Conservation (phyloP, 2,329 filamentous ascomycete species). For the Botrytis elliptica region DNA sequence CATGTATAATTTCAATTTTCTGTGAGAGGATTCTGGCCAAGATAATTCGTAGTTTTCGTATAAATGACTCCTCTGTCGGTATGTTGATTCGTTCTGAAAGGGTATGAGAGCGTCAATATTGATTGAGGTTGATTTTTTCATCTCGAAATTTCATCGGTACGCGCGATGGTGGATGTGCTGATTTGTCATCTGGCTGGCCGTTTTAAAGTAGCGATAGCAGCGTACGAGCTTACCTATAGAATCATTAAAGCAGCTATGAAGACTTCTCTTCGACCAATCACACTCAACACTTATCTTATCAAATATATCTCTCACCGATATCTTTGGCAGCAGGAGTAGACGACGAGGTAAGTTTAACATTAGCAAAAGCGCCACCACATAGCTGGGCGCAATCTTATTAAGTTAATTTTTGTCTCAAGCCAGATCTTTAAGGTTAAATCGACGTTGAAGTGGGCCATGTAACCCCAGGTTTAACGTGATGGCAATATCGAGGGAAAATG, state of each 20-base stretch:
- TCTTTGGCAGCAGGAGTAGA: background rate
- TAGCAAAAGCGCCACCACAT: background rate
- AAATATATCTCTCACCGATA: background rate
- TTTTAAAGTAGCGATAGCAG: background rate
- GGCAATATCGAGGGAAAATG: background rate
- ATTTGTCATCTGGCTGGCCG: background rate
- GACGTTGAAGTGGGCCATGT: background rate
- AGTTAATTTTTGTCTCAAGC: background rate
- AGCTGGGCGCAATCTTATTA: background rate
- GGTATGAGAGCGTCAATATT: background rate
- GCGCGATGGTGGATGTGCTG: background rate
- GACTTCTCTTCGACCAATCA: background rate
- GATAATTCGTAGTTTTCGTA: background rate
- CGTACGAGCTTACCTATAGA: too few relatives aligned
- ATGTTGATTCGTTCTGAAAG: background rate
- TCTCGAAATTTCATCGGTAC: background rate
- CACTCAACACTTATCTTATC: background rate
- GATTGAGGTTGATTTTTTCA: background rate
- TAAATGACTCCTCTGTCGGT: background rate
- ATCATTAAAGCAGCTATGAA: background rate
- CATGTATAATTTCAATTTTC: background rate
- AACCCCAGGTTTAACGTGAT: background rate
- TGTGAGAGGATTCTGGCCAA: background rate
- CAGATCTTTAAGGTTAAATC: conserved; percentile 4
- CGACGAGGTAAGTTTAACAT: background rate